These are phyloP conservation scores for Monsonia emarginata DNA, from an alignment of 441 rosid species.

Conservation along the genomic window DNA sequence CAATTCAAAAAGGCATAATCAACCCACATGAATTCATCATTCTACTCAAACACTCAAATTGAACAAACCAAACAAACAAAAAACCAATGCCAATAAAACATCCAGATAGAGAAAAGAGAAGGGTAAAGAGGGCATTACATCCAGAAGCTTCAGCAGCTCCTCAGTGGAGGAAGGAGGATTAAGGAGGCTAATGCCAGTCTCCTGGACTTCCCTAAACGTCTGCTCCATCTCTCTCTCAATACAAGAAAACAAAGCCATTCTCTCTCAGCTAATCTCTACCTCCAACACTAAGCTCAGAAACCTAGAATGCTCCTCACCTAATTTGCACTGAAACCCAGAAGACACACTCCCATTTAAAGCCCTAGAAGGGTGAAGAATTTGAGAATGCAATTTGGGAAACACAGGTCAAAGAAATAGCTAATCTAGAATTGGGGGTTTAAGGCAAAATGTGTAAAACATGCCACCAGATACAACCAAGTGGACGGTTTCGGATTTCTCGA, in stretches of 20 bases:
- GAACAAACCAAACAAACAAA: background rate
- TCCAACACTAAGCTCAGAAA: background rate
- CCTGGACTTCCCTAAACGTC: background rate
- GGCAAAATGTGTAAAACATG: background rate
- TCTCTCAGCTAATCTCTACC: background rate
- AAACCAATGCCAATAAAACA: background rate
- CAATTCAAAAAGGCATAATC: background rate
- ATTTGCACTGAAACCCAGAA: background rate
- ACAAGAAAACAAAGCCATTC: background rate
- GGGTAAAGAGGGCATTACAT: conserved; percentile 1
- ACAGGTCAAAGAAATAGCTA: background rate
- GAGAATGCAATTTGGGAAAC: background rate
- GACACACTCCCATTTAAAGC: background rate
- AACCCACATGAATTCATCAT: background rate
- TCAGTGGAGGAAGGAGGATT: background rate
- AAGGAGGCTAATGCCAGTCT: conserved; percentile 2
- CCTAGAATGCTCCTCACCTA: background rate
- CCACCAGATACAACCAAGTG: background rate
- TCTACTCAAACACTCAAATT: background rate
- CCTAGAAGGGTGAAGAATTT: background rate
- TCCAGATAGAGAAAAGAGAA: background rate
- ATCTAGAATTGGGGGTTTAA: conserved; percentile 3
- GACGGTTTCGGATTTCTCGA: background rate
- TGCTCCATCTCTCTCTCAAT: background rate
- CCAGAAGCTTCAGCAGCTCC: background rate